Conservation (phyloP, 345 rosid species). For the Eucalyptus cloeziana region DNA sequence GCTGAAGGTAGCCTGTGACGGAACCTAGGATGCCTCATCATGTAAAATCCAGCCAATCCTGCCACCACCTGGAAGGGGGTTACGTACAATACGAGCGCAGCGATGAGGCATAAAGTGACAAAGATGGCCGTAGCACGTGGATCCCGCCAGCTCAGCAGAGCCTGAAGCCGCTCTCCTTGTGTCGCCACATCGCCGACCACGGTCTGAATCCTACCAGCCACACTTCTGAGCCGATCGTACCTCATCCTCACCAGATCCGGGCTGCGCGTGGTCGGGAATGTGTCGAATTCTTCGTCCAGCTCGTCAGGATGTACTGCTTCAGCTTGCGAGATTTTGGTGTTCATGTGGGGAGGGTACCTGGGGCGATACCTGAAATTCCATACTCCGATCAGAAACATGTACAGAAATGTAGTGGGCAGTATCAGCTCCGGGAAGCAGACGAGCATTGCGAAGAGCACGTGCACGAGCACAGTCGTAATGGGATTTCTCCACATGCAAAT, state of each 20-base stretch:
- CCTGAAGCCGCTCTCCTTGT: slow-evolving; percentile 87
- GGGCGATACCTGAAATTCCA: slow-evolving; percentile 93
- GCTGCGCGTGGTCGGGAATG: slow-evolving; percentile 65
- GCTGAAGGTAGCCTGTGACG: slow-evolving; percentile 71
- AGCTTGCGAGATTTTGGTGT: slow-evolving; percentile 83
- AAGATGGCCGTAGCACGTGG: slow-evolving; percentile 82
- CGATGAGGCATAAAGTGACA: slow-evolving; percentile 61
- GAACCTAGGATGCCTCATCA: slow-evolving; percentile 90
- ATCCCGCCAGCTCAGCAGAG: slow-evolving; percentile 94
- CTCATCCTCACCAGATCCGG: slow-evolving; percentile 79
- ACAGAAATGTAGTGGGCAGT: slow-evolving; percentile 76
- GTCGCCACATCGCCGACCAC: slow-evolving; percentile 95
- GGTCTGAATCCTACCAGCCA: slow-evolving; percentile 91
- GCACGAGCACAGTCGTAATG: slow-evolving; percentile 78
- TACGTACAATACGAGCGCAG: slow-evolving; percentile 76
- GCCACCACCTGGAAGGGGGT: slow-evolving; percentile 87
- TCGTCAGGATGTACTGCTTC: slow-evolving; percentile 83
- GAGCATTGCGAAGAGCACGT: slow-evolving; percentile 74
- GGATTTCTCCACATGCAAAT: slow-evolving; percentile 88
- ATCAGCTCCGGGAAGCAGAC: slow-evolving; percentile 87
- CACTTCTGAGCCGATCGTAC: slow-evolving; percentile 87
- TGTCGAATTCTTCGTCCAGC: slow-evolving; percentile 91
- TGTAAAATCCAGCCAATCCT: slow-evolving; percentile 67
- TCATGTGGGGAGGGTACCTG: slow-evolving; percentile 97
- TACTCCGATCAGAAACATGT: slow-evolving; percentile 85